phyloP scores from a whole-genome alignment of 1,284 basidiomycete genomes.

The Peniophora sp. region DNA sequence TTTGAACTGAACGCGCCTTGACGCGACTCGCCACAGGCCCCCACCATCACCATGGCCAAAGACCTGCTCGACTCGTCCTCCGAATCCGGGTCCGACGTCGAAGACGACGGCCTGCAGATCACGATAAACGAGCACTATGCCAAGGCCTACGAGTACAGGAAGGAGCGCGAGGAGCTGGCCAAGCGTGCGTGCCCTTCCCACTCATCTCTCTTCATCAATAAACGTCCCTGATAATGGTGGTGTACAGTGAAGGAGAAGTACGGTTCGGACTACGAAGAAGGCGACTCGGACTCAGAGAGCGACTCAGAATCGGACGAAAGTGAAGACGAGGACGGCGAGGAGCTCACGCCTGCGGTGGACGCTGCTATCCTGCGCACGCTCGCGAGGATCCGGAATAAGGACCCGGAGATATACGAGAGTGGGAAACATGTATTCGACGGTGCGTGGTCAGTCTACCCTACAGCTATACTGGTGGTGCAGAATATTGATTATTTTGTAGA shows the following conservation, averaged over 20 bases:
- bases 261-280: conserved; percentile 61
- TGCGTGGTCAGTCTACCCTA: conserved; percentile 21
- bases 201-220: not conserved
- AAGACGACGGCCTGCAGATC: conserved; percentile 38
- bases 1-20: too few species aligned
- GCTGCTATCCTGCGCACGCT: conserved; percentile 92
- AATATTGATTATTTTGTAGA: conserved; percentile 32
- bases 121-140: conserved; percentile 80
- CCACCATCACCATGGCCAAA: conserved; percentile 6
- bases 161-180: conserved; percentile 76
- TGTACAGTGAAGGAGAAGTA: conserved; percentile 77
- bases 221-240: not conserved
- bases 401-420: conserved; percentile 78
- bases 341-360: conserved; percentile 91
- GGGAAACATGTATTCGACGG: conserved; percentile 71
- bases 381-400: conserved; percentile 76
- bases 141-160: conserved; percentile 73
- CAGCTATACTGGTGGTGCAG: not conserved
- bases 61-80: conserved; percentile 7
- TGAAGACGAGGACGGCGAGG: conserved; percentile 94
- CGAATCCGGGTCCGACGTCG: conserved; percentile 23
- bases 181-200: conserved; percentile 46
- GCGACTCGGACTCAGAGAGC: conserved; percentile 28
- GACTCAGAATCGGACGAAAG: conserved; percentile 76
- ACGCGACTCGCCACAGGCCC: not conserved